Base-by-base conservation (phyloP, 352 stramenopile genomes). In the Pythium myriotylum region DNA sequence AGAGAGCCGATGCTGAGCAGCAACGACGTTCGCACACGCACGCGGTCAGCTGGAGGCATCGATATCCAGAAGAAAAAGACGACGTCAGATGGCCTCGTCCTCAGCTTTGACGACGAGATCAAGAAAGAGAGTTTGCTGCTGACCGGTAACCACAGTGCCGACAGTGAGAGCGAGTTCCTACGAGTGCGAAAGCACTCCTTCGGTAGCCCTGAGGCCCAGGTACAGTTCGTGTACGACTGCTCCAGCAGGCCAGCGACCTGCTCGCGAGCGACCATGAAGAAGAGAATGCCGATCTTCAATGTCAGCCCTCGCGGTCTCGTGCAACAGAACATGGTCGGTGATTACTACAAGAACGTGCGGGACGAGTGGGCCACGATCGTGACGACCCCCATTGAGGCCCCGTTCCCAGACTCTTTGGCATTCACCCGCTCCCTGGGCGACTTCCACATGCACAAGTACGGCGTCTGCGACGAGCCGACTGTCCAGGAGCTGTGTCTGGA, bases 341-440 rank as follows among this genome's bases (percentile, higher is more conserved):
- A 84, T 47, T 97, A 97, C 68, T 92, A 81, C 65, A 97, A 96
- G 70, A 97, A 96, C 65, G 87, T 97, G n/a, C 79, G 89, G 29
- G 81, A 96, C n/a, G 88, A 97, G 65, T 96, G 88, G 88, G 89
- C 88, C 1, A 92, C 84, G 17, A 75, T 96, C 4, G 84, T 95
- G 22, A 76, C 79, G 6, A 93, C 88, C 6, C 88, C 89, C 1
- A 49, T 70, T 1, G 74, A 76, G 7, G 76, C 85, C 5, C 62
- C 74, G 6, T 96, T 87, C 35, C 81, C 90, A 2, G 88, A 97
- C 27, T 82, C 86, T 0, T 62, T 97, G 5, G 89, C 89, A 7
- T 97, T 96, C 62, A 97, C 89, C 19, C 79, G 89, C 0, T 95
- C 85, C 16, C 69, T 97, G 2, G 89, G 88, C 1, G 89, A 97